Percentiles rank a stretch among this genome's conserved stretches.
phyloP scores from a whole-genome alignment of 2,329 filamentous ascomycete species.

The Fusarium anthophilum region DNA sequence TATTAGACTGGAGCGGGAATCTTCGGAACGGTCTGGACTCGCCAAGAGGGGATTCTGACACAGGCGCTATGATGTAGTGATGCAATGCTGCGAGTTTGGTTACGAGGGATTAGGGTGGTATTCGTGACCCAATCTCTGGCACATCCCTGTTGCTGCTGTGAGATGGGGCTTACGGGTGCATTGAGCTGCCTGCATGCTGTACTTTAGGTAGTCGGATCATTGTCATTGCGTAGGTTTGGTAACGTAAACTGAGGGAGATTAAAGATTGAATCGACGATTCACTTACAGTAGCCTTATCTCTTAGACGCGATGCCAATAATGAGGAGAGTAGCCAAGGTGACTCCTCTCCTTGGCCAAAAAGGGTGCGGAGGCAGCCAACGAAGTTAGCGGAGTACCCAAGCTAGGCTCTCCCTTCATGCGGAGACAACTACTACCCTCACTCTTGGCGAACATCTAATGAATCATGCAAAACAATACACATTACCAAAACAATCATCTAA shows the following conservation, averaged over 20 bases:
- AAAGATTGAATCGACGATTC: not conserved
- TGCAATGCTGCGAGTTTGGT: not conserved
- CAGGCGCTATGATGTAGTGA: not conserved
- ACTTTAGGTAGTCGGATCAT: not conserved
- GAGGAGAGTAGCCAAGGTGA: not conserved
- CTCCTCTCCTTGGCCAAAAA: not conserved
- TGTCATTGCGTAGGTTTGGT: not conserved
- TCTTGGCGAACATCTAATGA: conserved; percentile 1
- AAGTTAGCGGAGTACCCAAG: not conserved
- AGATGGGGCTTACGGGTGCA: not conserved
- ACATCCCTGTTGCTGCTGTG: not conserved
- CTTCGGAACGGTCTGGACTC: conserved; percentile 4
- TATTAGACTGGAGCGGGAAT: not conserved
- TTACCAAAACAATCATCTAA: not conserved
- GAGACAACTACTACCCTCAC: not conserved
- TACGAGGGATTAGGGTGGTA: conserved; percentile 1
- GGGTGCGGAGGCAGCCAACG: not conserved
- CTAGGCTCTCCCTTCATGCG: not conserved
- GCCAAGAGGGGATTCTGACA: not conserved
- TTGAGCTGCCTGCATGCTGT: not conserved
- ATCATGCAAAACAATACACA: not conserved
- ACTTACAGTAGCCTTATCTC: not conserved
- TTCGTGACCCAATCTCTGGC: not conserved
- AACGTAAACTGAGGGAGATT: not conserved
- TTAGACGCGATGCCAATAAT: not conserved